Percentiles rank a stretch among this genome's conserved stretches.
Evolutionary conservation across 2,329 filamentous ascomycete species (phyloP).

Genomic region (Pezicula radicicola): DNA sequence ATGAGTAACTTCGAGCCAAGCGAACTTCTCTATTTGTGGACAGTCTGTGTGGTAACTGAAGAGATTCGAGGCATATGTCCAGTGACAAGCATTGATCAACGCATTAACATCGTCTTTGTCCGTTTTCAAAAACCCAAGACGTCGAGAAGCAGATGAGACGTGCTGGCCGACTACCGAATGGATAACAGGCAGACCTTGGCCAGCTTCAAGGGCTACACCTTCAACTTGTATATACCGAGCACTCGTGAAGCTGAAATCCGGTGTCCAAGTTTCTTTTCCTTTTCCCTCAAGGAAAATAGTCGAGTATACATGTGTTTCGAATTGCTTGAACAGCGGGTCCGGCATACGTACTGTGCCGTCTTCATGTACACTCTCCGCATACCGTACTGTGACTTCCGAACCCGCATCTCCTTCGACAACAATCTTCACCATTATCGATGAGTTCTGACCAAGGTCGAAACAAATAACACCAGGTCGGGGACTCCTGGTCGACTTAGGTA

Average conservation of each 20-base stretch:
- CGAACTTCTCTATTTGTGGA: constrained; percentile 45
- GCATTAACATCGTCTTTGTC: constrained; percentile 36
- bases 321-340: constrained; percentile 34
- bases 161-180: constrained; percentile 33
- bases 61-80: constrained; percentile 40
- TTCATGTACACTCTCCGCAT: constrained; percentile 28
- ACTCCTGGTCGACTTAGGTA: constrained; percentile 21
- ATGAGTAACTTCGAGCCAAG: constrained; percentile 44
- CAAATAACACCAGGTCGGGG: constrained; percentile 22
- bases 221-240: constrained; percentile 39
- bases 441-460: constrained; percentile 31
- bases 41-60: constrained; percentile 47
- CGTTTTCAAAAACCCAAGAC: constrained; percentile 30
- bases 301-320: constrained; percentile 35
- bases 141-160: constrained; percentile 34
- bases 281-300: constrained; percentile 32
- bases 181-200: constrained; percentile 28
- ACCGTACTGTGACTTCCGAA: constrained; percentile 27
- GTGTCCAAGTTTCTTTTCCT: constrained; percentile 32
- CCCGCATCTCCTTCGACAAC: constrained; percentile 21
- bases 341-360: constrained; percentile 36
- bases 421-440: constrained; percentile 30
- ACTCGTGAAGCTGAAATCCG: constrained; percentile 39
- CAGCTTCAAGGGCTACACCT: constrained; percentile 26
- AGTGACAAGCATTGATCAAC: constrained; percentile 41